phyloP scores from a whole-genome alignment of 331 rosid species.

The Saraca asoca region DNA sequence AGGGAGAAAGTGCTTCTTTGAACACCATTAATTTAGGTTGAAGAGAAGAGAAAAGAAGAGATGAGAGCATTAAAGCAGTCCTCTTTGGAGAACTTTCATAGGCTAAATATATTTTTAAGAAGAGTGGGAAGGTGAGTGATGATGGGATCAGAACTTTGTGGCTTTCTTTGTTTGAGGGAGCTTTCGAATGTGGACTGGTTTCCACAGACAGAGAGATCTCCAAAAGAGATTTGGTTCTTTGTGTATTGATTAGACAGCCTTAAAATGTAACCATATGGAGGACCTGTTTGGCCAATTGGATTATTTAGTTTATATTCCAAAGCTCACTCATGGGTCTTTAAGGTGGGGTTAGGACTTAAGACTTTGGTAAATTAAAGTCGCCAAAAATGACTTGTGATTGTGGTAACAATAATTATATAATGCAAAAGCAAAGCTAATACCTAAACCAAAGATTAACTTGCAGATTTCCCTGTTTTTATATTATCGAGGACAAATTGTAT shows the following conservation, averaged over 20 bases:
- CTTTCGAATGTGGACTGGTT: slow-evolving; percentile 34
- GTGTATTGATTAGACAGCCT: slow-evolving; percentile 45
- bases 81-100: slow-evolving; percentile 34
- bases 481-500: too few species aligned
- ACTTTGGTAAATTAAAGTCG: slow-evolving; percentile 37
- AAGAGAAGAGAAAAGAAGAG: background rate
- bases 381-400: slow-evolving; percentile 21
- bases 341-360: slow-evolving; percentile 42
- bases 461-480: slow-evolving; percentile 14
- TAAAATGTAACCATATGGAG: slow-evolving; percentile 43
- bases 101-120: slow-evolving; percentile 19
- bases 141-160: slow-evolving; percentile 38
- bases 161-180: slow-evolving; percentile 35
- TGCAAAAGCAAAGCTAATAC: slow-evolving; percentile 31
- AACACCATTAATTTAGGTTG: too few species aligned
- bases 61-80: slow-evolving; percentile 19
- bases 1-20: too few species aligned
- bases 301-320: slow-evolving; percentile 40
- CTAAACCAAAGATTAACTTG: slow-evolving; percentile 30
- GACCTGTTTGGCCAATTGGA: slow-evolving; percentile 49
- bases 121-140: background rate
- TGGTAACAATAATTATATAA: slow-evolving; percentile 36
- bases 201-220: slow-evolving; percentile 64
- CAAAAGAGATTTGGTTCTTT: slow-evolving; percentile 69
- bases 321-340: slow-evolving; percentile 47